Evolutionary conservation across 306 rosid genomes (phyloP).

Genomic region (Benincasa hispida): DNA sequence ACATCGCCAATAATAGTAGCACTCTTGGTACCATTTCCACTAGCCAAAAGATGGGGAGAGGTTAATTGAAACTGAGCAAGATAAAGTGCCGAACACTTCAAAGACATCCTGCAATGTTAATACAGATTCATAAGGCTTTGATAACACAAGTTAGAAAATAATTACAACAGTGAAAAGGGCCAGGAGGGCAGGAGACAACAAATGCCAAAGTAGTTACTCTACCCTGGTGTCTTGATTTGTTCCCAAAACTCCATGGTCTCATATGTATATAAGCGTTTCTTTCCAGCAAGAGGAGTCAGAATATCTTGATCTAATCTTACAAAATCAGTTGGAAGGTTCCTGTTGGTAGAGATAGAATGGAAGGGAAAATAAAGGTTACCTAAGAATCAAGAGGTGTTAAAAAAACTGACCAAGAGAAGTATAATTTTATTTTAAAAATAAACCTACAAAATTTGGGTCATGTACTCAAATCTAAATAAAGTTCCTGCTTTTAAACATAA

Average conservation of each 20-base stretch:
- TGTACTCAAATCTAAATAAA: not conserved
- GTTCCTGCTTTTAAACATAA: not conserved
- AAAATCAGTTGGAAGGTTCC: slow-evolving; percentile 65
- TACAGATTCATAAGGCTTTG: slow-evolving; percentile 5
- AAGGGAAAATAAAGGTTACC: not conserved
- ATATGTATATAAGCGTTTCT: slow-evolving; percentile 71
- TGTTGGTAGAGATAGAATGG: slow-evolving; percentile 19
- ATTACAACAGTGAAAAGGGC: not conserved
- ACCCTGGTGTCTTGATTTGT: slow-evolving; percentile 99
- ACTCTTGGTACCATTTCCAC: slow-evolving; percentile 59
- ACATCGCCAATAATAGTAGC: slow-evolving; percentile 69
- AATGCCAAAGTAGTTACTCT: slow-evolving; percentile 1
- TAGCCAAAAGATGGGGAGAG: slow-evolving; percentile 68
- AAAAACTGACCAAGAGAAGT: not conserved
- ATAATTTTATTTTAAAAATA: not conserved
- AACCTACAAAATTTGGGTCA: no score
- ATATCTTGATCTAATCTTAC: slow-evolving; percentile 98
- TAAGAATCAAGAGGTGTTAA: not conserved
- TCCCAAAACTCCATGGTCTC: slow-evolving; percentile 94
- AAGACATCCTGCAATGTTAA: slow-evolving; percentile 69
- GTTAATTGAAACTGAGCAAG: slow-evolving; percentile 67
- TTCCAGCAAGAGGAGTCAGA: slow-evolving; percentile 93
- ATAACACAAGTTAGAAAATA: slow-evolving; percentile 2
- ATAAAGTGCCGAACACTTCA: slow-evolving; percentile 82
- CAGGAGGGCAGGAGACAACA: not conserved